Evolutionary conservation across 345 rosid genomes (phyloP).

Genomic region (Physaria fendleri): DNA sequence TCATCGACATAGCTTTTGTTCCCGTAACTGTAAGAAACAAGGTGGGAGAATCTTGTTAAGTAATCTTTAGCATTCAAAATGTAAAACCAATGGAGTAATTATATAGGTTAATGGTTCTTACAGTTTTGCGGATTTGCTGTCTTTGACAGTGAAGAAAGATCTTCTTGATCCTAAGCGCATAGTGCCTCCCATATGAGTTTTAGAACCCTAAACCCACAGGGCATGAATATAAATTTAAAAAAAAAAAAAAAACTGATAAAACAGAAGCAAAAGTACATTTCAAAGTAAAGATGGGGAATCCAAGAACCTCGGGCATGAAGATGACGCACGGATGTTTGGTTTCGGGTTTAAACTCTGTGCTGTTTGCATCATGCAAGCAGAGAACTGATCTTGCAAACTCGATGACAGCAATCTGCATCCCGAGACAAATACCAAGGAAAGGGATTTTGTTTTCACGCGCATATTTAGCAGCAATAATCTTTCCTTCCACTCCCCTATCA

Average conservation of each 20-base stretch:
- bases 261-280: background rate
- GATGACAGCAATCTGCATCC: constrained; percentile 95
- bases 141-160: constrained; percentile 53
- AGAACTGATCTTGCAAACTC: constrained; percentile 80
- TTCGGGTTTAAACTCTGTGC: constrained; percentile 75
- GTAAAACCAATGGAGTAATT: background rate
- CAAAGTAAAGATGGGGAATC: background rate
- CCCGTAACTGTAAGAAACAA: constrained; percentile 50
- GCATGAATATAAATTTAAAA: background rate
- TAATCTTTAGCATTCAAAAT: background rate
- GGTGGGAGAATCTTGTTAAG: background rate
- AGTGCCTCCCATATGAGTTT: constrained; percentile 93
- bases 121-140: constrained; percentile 78
- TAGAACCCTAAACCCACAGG: constrained; percentile 60
- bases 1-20: constrained; percentile 60
- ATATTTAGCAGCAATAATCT: constrained; percentile 79
- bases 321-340: constrained; percentile 73
- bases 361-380: constrained; percentile 67
- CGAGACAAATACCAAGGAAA: constrained; percentile 87
- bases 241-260: background rate
- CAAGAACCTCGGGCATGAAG: constrained; percentile 87
- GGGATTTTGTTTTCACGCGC: constrained; percentile 83
- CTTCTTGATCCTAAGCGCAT: constrained; percentile 93
- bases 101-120: constrained; percentile 32
- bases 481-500: constrained; percentile 89